Evolutionary conservation across 441 rosid species (phyloP), one percentile per base, ranked within the genome.

Genomic region (Gossypium davidsonii): DNA sequence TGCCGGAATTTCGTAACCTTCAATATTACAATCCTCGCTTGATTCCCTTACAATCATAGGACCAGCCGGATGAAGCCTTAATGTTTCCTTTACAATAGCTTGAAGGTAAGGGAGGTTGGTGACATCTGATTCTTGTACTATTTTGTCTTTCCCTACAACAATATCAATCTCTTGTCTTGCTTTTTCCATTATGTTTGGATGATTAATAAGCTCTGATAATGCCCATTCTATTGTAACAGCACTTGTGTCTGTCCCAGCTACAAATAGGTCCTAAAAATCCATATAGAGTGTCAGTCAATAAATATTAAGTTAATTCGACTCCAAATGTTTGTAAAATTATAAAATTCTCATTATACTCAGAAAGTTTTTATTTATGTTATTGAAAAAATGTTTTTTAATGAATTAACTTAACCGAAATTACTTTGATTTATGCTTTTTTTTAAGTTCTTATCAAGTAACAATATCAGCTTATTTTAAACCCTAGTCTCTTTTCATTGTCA

Each of bases 171-270:
- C 91, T 71, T 37, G 31, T 72, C 75, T 77, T 1, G 85, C 87
- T 57, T 81, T 87, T 56, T 78, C 52, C 77, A 80, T 34, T 18
- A 82, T 20, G 11, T 80, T 73, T 4, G 87, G 86, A 64, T 83
- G 81, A 42, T 83, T 87, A 5, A 87, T 76, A 37, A 84, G 77
- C 72, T 84, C 83, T 3, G 88, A 73, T 56, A 86, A 74, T 1
- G 87, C 88, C 89, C 86, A 87, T 73, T 86, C 86, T 46, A 46
- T 61, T 0, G 88, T 80, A 15, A 75, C 57, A 0, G 88, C 84
- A 0, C 88, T 76, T 7, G 86, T 83, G n/a, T 82, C 89, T 0
- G 87, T 84, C 59, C 87, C 89, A n/a, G 84, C 88, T 9, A 78
- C 75, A 76, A 88, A 84, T 67, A 84, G 73, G 0, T 85, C 83